phyloP scores from a whole-genome alignment of 2,329 filamentous ascomycete genomes.

The Beauveria asiatica region DNA sequence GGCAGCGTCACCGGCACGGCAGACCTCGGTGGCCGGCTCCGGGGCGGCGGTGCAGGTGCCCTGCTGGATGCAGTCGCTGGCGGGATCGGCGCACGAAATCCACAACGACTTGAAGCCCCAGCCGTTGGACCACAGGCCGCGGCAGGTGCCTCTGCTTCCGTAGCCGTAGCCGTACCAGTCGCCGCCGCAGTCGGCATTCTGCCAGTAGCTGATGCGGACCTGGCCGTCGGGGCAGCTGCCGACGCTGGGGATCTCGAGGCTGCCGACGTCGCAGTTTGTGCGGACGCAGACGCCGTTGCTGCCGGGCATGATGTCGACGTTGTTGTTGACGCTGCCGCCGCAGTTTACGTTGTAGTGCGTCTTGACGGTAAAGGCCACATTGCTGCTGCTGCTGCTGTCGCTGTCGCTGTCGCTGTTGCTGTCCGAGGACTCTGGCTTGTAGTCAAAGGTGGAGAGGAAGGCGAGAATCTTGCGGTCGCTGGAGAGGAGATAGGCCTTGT shows the following conservation, averaged over 20 bases:
- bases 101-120: not conserved
- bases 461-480: not conserved
- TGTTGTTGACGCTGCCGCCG: not conserved
- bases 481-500: not conserved
- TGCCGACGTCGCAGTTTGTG: not conserved
- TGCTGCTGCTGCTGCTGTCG: too few species aligned
- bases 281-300: conserved; percentile 1
- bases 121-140: not conserved
- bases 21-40: not conserved
- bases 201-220: conserved; percentile 7
- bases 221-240: conserved; percentile 6
- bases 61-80: not conserved
- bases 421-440: not conserved
- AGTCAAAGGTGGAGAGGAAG: not conserved
- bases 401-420: too few species aligned
- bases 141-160: not conserved
- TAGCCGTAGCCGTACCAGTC: conserved; percentile 3
- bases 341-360: not conserved
- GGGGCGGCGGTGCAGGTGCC: not conserved
- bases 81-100: not conserved
- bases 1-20: too few species aligned
- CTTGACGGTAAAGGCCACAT: not conserved
- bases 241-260: not conserved
- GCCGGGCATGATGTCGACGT: not conserved
- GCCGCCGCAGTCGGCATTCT: not conserved